Evolutionary conservation across 768 basidiomycete species (phyloP).

Genomic region (Scleroderma bovista): DNA sequence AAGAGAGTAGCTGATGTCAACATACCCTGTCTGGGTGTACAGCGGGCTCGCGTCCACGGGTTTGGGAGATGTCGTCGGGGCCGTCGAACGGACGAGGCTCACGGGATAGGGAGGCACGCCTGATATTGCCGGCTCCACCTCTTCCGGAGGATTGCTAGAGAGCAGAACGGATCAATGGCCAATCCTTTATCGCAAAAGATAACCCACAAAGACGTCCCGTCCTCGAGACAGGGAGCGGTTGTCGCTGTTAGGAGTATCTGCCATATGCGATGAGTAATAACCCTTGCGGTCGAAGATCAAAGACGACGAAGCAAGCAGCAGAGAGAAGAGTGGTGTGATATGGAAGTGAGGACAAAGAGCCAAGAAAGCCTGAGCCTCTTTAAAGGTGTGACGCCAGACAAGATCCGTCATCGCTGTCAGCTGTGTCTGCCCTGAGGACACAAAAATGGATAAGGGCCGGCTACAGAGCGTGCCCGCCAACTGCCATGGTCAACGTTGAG

Average conservation of each 20-base stretch:
- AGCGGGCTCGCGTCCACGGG: conserved; percentile 58
- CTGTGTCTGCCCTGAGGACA: neutral
- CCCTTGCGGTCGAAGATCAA: too few relatives aligned
- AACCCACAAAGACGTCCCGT: conserved; percentile 52
- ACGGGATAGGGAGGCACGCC: conserved; percentile 40
- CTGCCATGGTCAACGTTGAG: neutral
- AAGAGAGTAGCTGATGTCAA: neutral
- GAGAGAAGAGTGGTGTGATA: too few relatives aligned
- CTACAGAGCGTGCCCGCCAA: neutral
- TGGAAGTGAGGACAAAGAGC: neutral
- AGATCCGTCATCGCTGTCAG: conserved; percentile 1
- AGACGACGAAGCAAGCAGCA: too few relatives aligned
- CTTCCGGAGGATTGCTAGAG: conserved; percentile 54
- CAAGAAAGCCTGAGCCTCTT: neutral
- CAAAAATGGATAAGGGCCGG: neutral
- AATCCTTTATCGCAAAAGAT: neutral
- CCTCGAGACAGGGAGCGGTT: conserved; percentile 55
- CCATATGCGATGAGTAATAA: conserved; percentile 13
- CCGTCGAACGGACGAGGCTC: conserved; percentile 38
- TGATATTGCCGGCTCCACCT: conserved; percentile 67
- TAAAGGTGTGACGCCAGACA: neutral
- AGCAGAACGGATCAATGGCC: neutral
- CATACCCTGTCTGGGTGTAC: conserved; percentile 33
- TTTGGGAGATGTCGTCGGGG: conserved; percentile 51
- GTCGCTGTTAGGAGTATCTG: conserved; percentile 14